phyloP scores from a whole-genome alignment of 108 stramenopile species.

The Skeletonema marinoi region DNA sequence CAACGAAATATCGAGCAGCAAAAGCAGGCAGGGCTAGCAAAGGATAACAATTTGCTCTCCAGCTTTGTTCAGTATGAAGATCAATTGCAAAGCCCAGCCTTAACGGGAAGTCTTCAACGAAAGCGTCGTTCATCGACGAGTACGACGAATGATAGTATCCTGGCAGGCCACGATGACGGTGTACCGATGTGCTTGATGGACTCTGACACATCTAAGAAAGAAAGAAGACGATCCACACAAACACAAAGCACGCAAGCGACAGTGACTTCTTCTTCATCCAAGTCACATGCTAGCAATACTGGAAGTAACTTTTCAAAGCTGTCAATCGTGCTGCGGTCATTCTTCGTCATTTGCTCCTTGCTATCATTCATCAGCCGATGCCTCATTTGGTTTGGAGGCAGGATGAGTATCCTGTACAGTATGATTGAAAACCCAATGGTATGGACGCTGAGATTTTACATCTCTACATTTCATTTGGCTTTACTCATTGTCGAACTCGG shows the following conservation, averaged over 20 bases:
- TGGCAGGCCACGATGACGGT: neutral
- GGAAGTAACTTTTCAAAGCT: neutral
- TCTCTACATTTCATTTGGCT: slow-evolving; percentile 19
- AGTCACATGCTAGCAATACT: neutral
- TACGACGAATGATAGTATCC: neutral
- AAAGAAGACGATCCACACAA: neutral
- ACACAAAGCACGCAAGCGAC: neutral
- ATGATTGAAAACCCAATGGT: slow-evolving; percentile 20
- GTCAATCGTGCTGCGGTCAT: slow-evolving; percentile 6
- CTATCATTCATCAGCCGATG: slow-evolving; percentile 19
- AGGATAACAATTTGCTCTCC: slow-evolving; percentile 19
- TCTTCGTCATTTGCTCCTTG: slow-evolving; percentile 25
- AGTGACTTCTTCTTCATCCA: neutral
- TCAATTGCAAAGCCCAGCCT: neutral
- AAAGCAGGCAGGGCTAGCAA: neutral
- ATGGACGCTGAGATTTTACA: slow-evolving; percentile 22
- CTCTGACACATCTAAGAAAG: neutral
- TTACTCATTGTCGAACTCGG: slow-evolving; percentile 25
- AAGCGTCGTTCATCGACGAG: neutral
- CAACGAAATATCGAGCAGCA: neutral
- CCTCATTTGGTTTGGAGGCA: slow-evolving; percentile 22
- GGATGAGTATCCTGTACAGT: neutral
- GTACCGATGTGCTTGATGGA: neutral
- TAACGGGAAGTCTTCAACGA: neutral
- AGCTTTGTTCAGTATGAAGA: slow-evolving; percentile 24